Evolutionary conservation across 208 protist species (phyloP).

Genomic region (Acanthamoeba quina): DNA sequence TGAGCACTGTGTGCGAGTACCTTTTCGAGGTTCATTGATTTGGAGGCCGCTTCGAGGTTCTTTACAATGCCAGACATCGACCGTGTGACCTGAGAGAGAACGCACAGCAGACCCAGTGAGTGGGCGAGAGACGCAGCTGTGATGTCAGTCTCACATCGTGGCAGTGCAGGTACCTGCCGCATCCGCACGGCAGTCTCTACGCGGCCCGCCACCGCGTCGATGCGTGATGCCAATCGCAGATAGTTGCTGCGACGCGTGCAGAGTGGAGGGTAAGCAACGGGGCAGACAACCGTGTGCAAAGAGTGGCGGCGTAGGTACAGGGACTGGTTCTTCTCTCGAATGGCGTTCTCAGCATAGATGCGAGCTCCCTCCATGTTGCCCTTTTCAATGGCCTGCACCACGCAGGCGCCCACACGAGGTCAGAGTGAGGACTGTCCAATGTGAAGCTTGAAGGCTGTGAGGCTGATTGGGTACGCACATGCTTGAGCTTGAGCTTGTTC

Average conservation of each 20-base stretch:
- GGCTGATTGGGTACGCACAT: conserved; percentile 74
- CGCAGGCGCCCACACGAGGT: not conserved
- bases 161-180: too few species aligned
- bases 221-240: conserved; percentile 94
- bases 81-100: too few species aligned
- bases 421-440: not conserved
- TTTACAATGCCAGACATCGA: conserved; percentile 96
- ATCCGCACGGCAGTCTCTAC: conserved; percentile 96
- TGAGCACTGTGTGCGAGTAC: too few species aligned
- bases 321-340: conserved; percentile 97
- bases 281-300: too few species aligned
- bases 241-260: too few species aligned
- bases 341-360: conserved; percentile 98
- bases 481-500: conserved; percentile 95
- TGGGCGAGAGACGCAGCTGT: too few species aligned
- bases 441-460: too few species aligned
- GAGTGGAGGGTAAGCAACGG: too few species aligned
- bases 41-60: conserved; percentile 95
- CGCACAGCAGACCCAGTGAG: too few species aligned
- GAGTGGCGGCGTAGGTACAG: not conserved
- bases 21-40: conserved; percentile 95
- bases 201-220: conserved; percentile 97
- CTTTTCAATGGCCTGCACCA: conserved; percentile 90
- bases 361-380: conserved; percentile 97
- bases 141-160: too few species aligned